Percentiles rank a stretch among this genome's conserved stretches.
These are phyloP conservation scores for Argentina anserina DNA, from an alignment of 306 rosid species.

Conservation along the genomic window DNA sequence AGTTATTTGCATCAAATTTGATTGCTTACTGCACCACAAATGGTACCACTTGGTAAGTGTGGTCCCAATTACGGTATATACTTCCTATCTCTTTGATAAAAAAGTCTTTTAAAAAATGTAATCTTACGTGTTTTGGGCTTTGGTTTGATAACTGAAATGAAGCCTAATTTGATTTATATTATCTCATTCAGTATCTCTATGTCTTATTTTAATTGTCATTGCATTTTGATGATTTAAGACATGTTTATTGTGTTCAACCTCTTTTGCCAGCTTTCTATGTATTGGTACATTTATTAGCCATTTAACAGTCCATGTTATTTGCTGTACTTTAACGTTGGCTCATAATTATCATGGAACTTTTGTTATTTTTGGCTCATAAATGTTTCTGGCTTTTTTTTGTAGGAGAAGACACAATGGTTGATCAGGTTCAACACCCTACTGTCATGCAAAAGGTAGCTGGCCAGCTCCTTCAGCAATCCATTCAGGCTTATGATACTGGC, in stretches of 20 bases:
- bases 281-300: no score
- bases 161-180: no score
- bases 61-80: no score
- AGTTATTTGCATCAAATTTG: no score
- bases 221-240: neutral
- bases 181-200: neutral
- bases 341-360: neutral
- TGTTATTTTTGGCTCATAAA: neutral
- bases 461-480: constrained; percentile 54
- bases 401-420: constrained; percentile 64
- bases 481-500: constrained; percentile 39
- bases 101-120: no score
- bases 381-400: neutral
- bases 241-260: neutral
- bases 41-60: no score
- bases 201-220: neutral
- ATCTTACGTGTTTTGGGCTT: no score
- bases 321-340: neutral
- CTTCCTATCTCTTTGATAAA: no score
- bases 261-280: neutral
- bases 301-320: no score
- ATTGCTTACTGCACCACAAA: no score
- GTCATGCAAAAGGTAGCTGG: constrained; percentile 74
- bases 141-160: no score
- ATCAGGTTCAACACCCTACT: constrained; percentile 72